phyloP scores from a whole-genome alignment of 129 eudicot species.

The Chrysanthemum makinoi region DNA sequence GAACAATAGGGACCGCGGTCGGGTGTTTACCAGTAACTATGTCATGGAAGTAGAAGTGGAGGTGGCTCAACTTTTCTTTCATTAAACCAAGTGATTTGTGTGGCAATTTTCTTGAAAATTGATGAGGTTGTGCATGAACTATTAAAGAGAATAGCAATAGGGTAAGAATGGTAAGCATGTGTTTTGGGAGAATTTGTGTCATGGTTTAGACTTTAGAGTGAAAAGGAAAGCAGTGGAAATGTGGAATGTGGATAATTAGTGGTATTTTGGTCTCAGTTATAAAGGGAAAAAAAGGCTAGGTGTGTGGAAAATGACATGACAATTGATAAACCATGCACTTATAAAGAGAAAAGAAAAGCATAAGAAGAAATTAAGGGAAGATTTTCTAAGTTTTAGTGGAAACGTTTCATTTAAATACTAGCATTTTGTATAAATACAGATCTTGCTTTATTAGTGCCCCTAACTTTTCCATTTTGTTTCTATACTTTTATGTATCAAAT shows the following conservation, averaged over 20 bases:
- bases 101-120: conserved; percentile 19
- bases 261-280: conserved; percentile 2
- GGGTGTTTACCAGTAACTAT: conserved; percentile 21
- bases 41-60: conserved; percentile 29
- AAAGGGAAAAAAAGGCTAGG: neutral
- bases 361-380: too few relatives aligned
- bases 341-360: too few relatives aligned
- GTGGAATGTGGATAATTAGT: neutral
- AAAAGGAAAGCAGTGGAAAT: neutral
- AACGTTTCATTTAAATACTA: too few relatives aligned
- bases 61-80: conserved; percentile 23
- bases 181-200: neutral
- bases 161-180: neutral
- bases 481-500: too few relatives aligned
- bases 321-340: neutral
- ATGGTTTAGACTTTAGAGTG: neutral
- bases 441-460: too few relatives aligned
- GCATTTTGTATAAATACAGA: too few relatives aligned
- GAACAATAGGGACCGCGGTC: conserved; percentile 15
- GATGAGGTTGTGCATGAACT: conserved; percentile 16
- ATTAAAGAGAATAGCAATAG: neutral
- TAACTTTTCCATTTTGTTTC: too few relatives aligned
- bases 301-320: neutral
- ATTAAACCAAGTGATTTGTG: conserved; percentile 8
- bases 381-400: too few relatives aligned